Base-by-base conservation (phyloP, 768 basidiomycete genomes). In the Xerocomellus chrysenteron region DNA sequence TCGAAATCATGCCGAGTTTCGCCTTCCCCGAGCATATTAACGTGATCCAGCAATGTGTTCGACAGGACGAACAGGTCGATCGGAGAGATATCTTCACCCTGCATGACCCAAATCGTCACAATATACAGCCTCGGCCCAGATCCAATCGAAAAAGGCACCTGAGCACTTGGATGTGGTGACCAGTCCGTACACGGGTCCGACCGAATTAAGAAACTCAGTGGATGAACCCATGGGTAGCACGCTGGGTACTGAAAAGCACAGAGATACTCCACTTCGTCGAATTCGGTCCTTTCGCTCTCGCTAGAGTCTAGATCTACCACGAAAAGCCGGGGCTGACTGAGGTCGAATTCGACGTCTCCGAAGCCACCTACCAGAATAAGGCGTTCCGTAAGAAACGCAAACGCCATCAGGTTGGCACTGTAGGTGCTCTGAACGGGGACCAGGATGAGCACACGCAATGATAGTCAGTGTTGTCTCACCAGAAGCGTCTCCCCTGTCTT, bases 121-220 rank as follows among this genome's bases (percentile, higher is more conserved):
- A 81, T 75, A 58, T 79, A 80, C 41, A 85, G 55, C 52, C 80
- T 75, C 37, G 79, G 70, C 12, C 72, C 56, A 36, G 66, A 63
- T 26, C 79, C 76, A 14, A 72, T 69, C 42, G 74, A 73, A 68
- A 85, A 86, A 1, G 84, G 83, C n/a, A 75, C 74, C 36, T 61
- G 57, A 16, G 67, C 61, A 14, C 68, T 63, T 21, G 65, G 47
- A 52, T 69, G 62, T 40, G 78, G 78, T 19, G 58, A 59, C 77
- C 80, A 83, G 36, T 63, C 61, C 5, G 81, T 77, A n/a, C 79
- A 69, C 26, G 84, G 82, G 64, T 85, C 83, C 30, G 80, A 79
- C 37, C 80, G 82, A 26, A 86, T 73, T 40, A 75, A 68, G 45
- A 83, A 69, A 35, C 64, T 66, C 49, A 74, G 52, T 11, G 73